Base-by-base conservation (phyloP, 495 filamentous ascomycete genomes). In the Lophium mytilinum region DNA sequence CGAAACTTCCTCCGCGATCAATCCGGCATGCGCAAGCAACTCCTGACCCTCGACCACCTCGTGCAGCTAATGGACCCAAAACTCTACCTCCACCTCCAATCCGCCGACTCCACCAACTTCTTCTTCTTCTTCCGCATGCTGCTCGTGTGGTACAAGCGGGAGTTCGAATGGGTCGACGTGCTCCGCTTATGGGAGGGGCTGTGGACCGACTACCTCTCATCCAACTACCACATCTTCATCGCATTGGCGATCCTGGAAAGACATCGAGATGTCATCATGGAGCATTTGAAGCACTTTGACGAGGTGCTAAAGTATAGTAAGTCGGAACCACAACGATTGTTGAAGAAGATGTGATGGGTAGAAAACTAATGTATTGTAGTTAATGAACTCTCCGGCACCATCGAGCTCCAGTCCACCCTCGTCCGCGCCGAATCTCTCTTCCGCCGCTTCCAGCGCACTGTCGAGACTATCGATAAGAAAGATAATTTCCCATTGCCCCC, bases 61-160 rank as follows among this genome's bases (percentile, higher is more conserved):
- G 88, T 96, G 11, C 90, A 94, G 65, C 86, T 98, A 50, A 90
- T 98, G 84, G 93, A 98, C 62, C 91, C 93, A 0, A 86, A 90
- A 65, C 82, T 98, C 39, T 97, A 96, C 66, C 73, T 88, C 9
- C 93, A 98, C 66, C 78, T 98, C 0, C 82, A 95, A 66, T 82
- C 78, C 8, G 89, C 91, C 21, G 94, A 97, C 59, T 89, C 84
- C 63, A 97, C 93, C 17, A 97, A 98, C 71, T 98, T 97, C 72
- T 98, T 98, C 71, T 98, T 98, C 77, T 97, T 97, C 77, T 98
- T 97, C 80, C 85, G 93, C 21, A 96, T 96, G 91, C 76, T 98
- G 21, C 76, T 98, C 0, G 93, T 98, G 17, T 97, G 92, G 92
- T 98, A 91, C 72, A 97, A 98, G 73, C 87, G 93, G 4, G 93